Evolutionary conservation across 2,329 filamentous ascomycete genomes (phyloP), one percentile per base, ranked within the genome.

Genomic region (Ophiostoma sp.): DNA sequence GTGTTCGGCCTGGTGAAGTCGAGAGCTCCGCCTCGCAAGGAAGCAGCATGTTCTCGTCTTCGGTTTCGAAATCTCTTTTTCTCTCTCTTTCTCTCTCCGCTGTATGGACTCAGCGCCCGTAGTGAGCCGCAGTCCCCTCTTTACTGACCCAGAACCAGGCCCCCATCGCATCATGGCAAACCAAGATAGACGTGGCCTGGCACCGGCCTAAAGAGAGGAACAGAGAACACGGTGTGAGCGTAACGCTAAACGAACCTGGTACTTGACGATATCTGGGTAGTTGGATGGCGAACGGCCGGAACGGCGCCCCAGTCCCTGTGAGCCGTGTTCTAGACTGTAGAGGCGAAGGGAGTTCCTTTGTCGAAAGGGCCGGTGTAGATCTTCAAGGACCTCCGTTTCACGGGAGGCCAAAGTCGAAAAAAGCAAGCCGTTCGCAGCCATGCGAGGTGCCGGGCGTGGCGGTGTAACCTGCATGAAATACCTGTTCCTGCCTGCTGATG

Each of bases 41-140:
- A 22, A 8, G n/a, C 19, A 22, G 28, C 39, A 17, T n/a, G 1
- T 25, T 69, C 48, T 2, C 19, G 19, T 28, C 59, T 33, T 48
- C 71, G 17, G 33, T 75, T 73, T 52, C 64, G 45, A 9, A 33
- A 2, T 15, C 28, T 15, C 50, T 55, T 25, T 12, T 55, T 50
- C 45, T 45, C 39, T n/a, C 63, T 68, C 39, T 17, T 15, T 50
- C 33, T 22, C 52, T 57, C 55, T 66, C 45, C 64, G 11, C 81
- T 82, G 82, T 81, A 82, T 86, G 83, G 82, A 90, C 84, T 93
- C 87, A 78, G 92, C 92, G 91, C 92, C 92, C 92, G 92, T 93
- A 94, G 92, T 94, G 92, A 94, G 88, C 89, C 89, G 85, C 88
- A 86, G 80, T 85, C 77, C 76, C 76, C 68, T 9, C 39, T 17